phyloP scores from a whole-genome alignment of 192 early-diverging fungal genomes.

The Chytriomyces sp. region DNA sequence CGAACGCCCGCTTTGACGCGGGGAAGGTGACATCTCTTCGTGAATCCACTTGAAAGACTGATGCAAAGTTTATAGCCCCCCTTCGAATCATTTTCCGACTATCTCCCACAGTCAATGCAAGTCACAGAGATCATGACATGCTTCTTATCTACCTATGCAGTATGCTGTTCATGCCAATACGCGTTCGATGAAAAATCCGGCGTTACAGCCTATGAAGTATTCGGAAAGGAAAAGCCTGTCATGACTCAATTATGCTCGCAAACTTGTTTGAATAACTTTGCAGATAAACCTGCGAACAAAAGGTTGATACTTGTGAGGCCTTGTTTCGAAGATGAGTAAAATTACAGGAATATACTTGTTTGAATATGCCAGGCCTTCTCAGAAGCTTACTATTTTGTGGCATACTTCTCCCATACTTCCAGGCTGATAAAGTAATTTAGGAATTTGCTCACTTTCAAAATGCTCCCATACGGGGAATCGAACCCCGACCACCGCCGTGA shows the following conservation, averaged over 20 bases:
- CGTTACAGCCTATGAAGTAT: conserved; percentile 13
- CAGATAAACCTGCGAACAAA: neutral
- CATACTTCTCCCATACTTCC: no score
- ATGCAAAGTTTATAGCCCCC: neutral
- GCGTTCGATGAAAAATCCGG: neutral
- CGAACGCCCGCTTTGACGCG: neutral
- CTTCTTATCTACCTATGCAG: neutral
- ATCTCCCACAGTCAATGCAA: neutral
- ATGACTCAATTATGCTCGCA: conserved; percentile 1
- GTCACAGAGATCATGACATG: neutral
- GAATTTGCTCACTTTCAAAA: no score
- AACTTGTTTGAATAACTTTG: conserved; percentile 1
- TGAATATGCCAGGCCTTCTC: no score
- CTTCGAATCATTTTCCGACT: conserved; percentile 1
- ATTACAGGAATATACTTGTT: no score
- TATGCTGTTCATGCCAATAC: conserved; percentile 9
- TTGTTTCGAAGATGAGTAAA: neutral
- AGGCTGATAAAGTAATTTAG: no score
- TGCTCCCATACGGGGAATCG: no score
- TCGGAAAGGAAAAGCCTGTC: conserved; percentile 10
- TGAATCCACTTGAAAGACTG: neutral
- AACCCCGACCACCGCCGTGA: no score
- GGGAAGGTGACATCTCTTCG: neutral
- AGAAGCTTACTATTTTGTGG: no score
- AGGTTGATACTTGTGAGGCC: neutral